phyloP scores from a whole-genome alignment of 257 asterid species.

The Solanum etuberosum region DNA sequence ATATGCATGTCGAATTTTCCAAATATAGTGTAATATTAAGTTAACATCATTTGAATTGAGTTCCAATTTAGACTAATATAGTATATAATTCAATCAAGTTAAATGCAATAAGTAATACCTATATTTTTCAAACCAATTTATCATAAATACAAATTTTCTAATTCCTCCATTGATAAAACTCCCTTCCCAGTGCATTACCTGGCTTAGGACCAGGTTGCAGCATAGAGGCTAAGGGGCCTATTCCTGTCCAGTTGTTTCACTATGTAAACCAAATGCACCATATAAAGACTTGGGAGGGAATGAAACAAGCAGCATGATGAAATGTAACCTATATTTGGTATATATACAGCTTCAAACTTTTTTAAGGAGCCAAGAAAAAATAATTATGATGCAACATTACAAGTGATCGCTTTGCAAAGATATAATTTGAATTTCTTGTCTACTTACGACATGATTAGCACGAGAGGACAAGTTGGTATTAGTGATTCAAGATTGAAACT shows the following conservation, averaged over 20 bases:
- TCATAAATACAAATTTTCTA: not conserved
- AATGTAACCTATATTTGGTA: not conserved
- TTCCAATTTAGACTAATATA: too few relatives aligned
- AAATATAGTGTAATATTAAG: too few relatives aligned
- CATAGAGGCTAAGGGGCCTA: not conserved
- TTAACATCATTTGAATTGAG: too few relatives aligned
- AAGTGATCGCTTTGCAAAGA: not conserved
- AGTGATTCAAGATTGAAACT: constrained; percentile 14
- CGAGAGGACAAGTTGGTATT: not conserved
- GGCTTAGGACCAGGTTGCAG: not conserved
- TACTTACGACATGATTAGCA: not conserved
- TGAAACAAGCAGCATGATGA: not conserved
- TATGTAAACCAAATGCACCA: not conserved
- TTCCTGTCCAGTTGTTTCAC: not conserved
- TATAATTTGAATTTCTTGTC: not conserved
- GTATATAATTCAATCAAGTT: not conserved
- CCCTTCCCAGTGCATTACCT: not conserved
- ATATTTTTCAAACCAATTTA: not conserved
- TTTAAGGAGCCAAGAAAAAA: not conserved
- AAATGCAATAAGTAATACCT: not conserved
- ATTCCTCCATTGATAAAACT: not conserved
- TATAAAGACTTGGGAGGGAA: not conserved
- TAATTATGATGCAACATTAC: not conserved
- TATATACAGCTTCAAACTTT: not conserved
- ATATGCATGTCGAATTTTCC: too few relatives aligned